Conservation (phyloP, 2,329 filamentous ascomycete species). For the Diaporthe sp. region DNA sequence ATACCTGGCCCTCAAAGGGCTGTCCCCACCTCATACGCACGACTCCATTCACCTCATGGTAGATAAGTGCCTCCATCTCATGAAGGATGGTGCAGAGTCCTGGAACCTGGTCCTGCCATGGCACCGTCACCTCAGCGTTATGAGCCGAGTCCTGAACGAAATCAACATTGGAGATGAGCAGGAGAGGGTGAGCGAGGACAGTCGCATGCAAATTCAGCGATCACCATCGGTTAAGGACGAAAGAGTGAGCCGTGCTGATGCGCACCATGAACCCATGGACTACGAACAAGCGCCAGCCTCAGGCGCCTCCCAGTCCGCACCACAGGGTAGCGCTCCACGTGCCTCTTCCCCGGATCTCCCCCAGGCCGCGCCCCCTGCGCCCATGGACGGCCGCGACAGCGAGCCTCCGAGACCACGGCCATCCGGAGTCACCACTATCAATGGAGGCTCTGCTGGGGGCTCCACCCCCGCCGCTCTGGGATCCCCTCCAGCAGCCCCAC, state of each 20-base stretch:
- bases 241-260: conserved; percentile 66
- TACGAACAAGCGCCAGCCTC: conserved; percentile 62
- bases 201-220: conserved; percentile 49
- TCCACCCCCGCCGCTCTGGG: conserved; percentile 60
- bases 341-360: conserved; percentile 47
- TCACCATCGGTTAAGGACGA: conserved; percentile 68
- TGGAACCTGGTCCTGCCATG: conserved; percentile 73
- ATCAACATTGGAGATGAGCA: conserved; percentile 57
- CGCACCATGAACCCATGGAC: conserved; percentile 69
- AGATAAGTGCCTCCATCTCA: conserved; percentile 70
- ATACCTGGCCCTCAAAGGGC: conserved; percentile 72
- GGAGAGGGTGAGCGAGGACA: conserved; percentile 52
- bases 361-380: conserved; percentile 36
- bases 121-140: conserved; percentile 71
- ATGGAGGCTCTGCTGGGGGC: conserved; percentile 65
- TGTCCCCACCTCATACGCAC: conserved; percentile 68
- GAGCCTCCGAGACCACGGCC: conserved; percentile 67
- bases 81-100: conserved; percentile 70
- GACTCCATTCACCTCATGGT: conserved; percentile 71
- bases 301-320: conserved; percentile 47
- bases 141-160: conserved; percentile 72
- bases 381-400: conserved; percentile 60
- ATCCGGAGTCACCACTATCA: conserved; percentile 70
- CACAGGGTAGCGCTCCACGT: conserved; percentile 16
- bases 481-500: conserved; percentile 53